Conservation (phyloP, 2,329 filamentous ascomycete genomes). For the Orbilia ellipsospora region DNA sequence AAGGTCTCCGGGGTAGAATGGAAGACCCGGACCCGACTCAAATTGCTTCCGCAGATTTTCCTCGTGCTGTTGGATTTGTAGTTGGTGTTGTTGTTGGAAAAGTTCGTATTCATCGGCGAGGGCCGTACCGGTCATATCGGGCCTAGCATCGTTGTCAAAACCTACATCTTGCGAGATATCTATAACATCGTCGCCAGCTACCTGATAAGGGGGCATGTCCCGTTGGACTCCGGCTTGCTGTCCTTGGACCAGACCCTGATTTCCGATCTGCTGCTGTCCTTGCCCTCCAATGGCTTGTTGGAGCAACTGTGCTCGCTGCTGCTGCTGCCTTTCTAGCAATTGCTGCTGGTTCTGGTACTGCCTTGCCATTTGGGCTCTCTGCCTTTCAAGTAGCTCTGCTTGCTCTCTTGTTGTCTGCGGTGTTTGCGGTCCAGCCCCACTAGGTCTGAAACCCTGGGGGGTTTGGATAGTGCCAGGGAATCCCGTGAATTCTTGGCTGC, state of each 20-base stretch:
- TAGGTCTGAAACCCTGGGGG: conserved; percentile 41
- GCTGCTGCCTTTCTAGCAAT: conserved; percentile 47
- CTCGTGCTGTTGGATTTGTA: conserved; percentile 58
- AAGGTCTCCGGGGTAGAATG: conserved; percentile 41
- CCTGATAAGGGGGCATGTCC: conserved; percentile 53
- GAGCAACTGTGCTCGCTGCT: conserved; percentile 47
- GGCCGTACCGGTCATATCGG: conserved; percentile 54
- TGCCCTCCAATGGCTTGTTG: conserved; percentile 43
- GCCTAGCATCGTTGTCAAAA: conserved; percentile 56
- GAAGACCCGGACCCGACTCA: conserved; percentile 38
- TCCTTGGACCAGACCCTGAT: conserved; percentile 54
- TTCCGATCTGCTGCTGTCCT: conserved; percentile 49
- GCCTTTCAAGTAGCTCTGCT: conserved; percentile 57
- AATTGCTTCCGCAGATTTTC: conserved; percentile 60
- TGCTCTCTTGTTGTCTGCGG: conserved; percentile 55
- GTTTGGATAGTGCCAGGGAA: conserved; percentile 28
- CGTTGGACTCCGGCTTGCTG: conserved; percentile 53
- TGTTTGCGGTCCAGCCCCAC: conserved; percentile 23
- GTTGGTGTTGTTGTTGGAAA: conserved; percentile 58
- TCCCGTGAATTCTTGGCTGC: conserved; percentile 41
- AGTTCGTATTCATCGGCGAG: conserved; percentile 58
- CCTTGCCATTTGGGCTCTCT: conserved; percentile 49
- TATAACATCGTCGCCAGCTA: conserved; percentile 56
- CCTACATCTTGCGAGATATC: conserved; percentile 56
- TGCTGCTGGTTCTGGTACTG: conserved; percentile 51